Evolutionary conservation across 148 eudicot species (phyloP), one percentile per base, ranked within the genome.

Genomic region (Amaranthus cruentus): DNA sequence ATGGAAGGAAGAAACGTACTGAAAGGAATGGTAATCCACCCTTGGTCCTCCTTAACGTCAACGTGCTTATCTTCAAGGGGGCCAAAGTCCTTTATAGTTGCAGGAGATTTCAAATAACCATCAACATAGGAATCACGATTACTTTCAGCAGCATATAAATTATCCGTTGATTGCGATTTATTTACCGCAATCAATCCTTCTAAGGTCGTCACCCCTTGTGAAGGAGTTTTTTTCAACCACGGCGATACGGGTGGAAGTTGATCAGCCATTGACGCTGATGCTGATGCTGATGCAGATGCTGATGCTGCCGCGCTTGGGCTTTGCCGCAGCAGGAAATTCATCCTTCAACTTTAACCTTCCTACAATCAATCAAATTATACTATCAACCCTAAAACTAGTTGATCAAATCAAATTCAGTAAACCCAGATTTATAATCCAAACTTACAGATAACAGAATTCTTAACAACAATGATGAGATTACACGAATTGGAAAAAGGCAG

Each of bases 261-360:
- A 83, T 73, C 60, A 15, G 72, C 43, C 15, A 71, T 76, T 46
- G 78, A 72, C 70, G 88, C 72, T 63, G 71, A 28, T 55, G 83
- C 47, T 61, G 83, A 46, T 48, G 81, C n/a, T n/a, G 43, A 38
- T 7, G 61, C 48, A 7, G 64, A 43, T 72, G 77, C 59, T 75
- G 73, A 85, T 73, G 82, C 80, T 73, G 87, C 80, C 70, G 89
- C 83, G 78, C 83, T 79, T 73, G 83, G 90, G 75, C 81, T 79
- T 71, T 89, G 83, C 88, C 91, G 90, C 88, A 86, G 83, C 92
- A 90, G 83, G 77, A 91, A 94, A 81, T 91, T 90, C 98, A 89
- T 94, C 77, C 69, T 83, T 84, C 70, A 71, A 67, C 75, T 72
- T 9, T 46, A n/a, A 38, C n/a, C 38, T 28, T 43, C 5, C 52